Base-by-base conservation (phyloP, 371 early-diverging fungal genomes). In the Lichtheimia ramosa region DNA sequence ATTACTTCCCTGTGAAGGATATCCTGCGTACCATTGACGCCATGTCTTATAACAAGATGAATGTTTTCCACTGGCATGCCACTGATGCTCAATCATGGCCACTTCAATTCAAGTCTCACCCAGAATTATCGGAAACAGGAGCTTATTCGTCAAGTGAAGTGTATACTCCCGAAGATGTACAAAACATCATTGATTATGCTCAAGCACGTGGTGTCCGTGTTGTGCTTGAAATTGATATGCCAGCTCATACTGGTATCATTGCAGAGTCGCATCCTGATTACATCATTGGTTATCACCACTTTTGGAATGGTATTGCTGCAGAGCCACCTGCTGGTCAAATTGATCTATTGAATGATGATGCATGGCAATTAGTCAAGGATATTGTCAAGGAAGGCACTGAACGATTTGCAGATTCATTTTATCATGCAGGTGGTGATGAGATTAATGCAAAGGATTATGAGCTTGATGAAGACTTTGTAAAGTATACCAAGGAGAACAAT, bases 51-150 rank as follows among this genome's bases (percentile, higher is more conserved):
- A 87, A 84, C 81, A 93, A 93, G 77, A 71, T 93, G 70, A 93
- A 93, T 59, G 80, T 77, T 5, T 78, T 93, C 69, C 94, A 93
- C 68, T 92, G 92, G 91, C 94, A 93, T 61, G 82, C 89, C 12
- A 85, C 86, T 0, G 94, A 93, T 55, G 70, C 90, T 34, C 92
- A 92, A 54, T 81, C 89, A 5, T 93, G 89, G 88, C 90, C 92
- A 1, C 54, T 91, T 2, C 76, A 82, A 49, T 81, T 86, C 65
- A 77, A 77, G 64, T 75, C 81, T 5, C 73, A 82, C 56, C 92
- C 92, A 3, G 83, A 84, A 43, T 72, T 93, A 54, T 63, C 77
- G 16, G 56, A 70, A 6, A 87, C 85, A 55, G 93, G 88, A 39
- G 89, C 92, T 4, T 90, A 90, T 67, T 65, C 84, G 2, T 34